Conservation (phyloP, 768 basidiomycete species). For the Stropharia rugosoannulata region DNA sequence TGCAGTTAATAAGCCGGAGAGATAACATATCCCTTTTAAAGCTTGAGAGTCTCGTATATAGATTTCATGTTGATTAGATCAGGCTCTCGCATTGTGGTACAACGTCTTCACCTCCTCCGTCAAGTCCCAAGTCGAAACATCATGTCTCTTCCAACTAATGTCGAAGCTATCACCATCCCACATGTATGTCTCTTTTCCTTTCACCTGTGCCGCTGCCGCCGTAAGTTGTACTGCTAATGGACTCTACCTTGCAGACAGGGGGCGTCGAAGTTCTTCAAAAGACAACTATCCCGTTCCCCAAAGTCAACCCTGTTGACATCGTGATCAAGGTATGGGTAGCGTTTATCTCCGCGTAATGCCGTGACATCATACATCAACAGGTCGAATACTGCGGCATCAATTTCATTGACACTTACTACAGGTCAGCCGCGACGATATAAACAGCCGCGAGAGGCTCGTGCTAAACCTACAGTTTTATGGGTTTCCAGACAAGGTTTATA, state of each 20-base stretch:
- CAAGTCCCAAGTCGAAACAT: background rate
- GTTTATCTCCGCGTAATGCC: background rate
- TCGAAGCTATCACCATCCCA: conserved; percentile 71
- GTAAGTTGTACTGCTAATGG: background rate
- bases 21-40: background rate
- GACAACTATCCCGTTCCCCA: conserved; percentile 65
- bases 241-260: conserved; percentile 44
- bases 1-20: background rate
- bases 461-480: background rate
- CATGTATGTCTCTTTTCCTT: conserved; percentile 30
- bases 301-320: conserved; percentile 58
- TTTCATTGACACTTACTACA: conserved; percentile 83
- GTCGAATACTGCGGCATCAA: conserved; percentile 81
- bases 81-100: conserved; percentile 24
- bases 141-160: conserved; percentile 59
- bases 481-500: conserved; percentile 60
- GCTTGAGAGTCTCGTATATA: background rate
- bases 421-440: conserved; percentile 36
- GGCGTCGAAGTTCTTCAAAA: conserved; percentile 77
- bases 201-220: background rate
- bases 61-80: background rate
- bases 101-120: conserved; percentile 15
- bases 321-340: conserved; percentile 37
- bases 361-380: conserved; percentile 28
- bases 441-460: background rate